Conservation (phyloP, 2,329 filamentous ascomycete species). For the Penicillium vulpinum region DNA sequence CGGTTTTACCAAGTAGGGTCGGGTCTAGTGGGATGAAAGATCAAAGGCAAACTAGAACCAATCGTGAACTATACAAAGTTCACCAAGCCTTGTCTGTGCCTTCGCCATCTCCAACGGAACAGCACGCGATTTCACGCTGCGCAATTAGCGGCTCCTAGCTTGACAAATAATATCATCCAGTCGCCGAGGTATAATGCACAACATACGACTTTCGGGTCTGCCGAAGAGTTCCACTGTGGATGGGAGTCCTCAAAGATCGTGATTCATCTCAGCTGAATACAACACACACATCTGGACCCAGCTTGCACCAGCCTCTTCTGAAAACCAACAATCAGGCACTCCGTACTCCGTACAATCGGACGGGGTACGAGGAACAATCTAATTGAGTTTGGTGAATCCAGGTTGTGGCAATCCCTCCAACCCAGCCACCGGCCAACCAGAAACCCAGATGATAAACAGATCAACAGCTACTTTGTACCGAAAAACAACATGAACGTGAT, state of each 20-base stretch:
- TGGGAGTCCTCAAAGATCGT: not conserved
- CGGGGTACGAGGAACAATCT: slow-evolving; percentile 4
- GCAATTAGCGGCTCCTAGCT: not conserved
- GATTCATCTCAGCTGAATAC: slow-evolving; percentile 3
- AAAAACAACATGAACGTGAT: not conserved
- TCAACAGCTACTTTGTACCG: not conserved
- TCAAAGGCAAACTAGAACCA: not conserved
- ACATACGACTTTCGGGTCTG: not conserved
- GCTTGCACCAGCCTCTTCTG: not conserved
- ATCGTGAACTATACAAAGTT: not conserved
- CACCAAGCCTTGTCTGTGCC: slow-evolving; percentile 7
- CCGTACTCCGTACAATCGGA: too few relatives aligned
- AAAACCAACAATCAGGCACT: not conserved
- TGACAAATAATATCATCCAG: slow-evolving; percentile 3
- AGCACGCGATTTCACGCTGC: slow-evolving; percentile 14
- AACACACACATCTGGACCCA: not conserved
- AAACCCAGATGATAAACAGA: not conserved
- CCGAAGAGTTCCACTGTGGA: not conserved
- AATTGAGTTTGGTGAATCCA: slow-evolving; percentile 17
- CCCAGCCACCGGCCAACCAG: too few relatives aligned
- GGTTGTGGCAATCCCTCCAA: not conserved
- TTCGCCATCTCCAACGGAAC: not conserved
- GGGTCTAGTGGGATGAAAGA: too few relatives aligned
- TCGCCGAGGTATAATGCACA: not conserved
- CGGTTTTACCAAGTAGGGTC: not conserved